These are phyloP conservation scores for Sporothrix humicola DNA, from an alignment of 2,329 filamentous ascomycete species.

Conservation along the genomic window DNA sequence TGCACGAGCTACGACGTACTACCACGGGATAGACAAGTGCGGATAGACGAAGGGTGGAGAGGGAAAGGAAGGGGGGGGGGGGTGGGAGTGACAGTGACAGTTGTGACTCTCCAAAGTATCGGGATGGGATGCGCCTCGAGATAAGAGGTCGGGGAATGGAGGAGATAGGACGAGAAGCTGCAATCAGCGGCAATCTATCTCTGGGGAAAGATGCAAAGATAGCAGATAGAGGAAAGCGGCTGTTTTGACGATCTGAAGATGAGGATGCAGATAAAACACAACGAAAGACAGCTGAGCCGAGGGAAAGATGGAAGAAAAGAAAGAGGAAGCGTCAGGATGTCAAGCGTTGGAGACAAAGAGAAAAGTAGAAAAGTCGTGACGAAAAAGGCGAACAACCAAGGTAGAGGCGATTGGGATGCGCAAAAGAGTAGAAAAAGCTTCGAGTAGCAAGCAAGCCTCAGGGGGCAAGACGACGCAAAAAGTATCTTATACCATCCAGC, in stretches of 20 bases:
- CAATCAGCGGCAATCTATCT: slow-evolving; percentile 9
- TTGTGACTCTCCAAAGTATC: not conserved
- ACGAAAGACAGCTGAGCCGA: not conserved
- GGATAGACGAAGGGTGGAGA: not conserved
- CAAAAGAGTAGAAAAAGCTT: slow-evolving; percentile 1
- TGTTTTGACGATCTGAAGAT: not conserved
- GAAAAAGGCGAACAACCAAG: not conserved
- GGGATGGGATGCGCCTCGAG: slow-evolving; percentile 17
- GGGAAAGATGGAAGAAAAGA: not conserved
- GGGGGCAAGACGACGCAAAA: not conserved
- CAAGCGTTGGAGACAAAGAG: slow-evolving; percentile 16
- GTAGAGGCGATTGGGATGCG: slow-evolving; percentile 2
- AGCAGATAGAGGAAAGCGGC: not conserved
- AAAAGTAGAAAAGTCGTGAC: not conserved
- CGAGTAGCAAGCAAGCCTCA: not conserved
- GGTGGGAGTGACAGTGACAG: not conserved
- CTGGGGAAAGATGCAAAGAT: not conserved
- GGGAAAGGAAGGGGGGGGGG: not conserved
- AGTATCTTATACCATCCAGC: slow-evolving; percentile 15
- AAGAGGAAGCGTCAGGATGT: not conserved
- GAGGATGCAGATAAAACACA: not conserved
- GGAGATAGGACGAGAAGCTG: slow-evolving; percentile 7
- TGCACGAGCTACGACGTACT: not conserved
- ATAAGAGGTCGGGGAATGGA: slow-evolving; percentile 25
- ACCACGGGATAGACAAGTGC: slow-evolving; percentile 14